phyloP scores from a whole-genome alignment of 345 rosid genomes.

The Laguncularia racemosa region DNA sequence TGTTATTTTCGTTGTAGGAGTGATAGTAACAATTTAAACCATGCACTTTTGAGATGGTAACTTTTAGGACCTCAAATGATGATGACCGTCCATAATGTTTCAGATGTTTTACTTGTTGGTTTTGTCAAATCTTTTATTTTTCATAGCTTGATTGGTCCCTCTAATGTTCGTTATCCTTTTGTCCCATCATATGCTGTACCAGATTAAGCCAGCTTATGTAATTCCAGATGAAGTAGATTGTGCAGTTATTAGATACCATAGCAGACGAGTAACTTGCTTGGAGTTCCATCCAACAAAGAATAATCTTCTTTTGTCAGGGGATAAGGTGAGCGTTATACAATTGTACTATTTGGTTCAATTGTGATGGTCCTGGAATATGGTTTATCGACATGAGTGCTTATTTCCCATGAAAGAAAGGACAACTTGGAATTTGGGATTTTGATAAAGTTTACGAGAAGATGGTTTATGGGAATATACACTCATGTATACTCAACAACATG shows the following conservation, averaged over 20 bases:
- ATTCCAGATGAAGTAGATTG: constrained; percentile 84
- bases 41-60: too few species aligned
- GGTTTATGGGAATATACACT: constrained; percentile 77
- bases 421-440: constrained; percentile 96
- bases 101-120: neutral
- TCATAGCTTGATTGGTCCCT: too few species aligned
- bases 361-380: neutral
- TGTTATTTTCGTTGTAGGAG: too few species aligned
- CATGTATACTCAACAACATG: constrained; percentile 81
- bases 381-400: constrained; percentile 3
- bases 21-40: too few species aligned
- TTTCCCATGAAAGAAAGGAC: constrained; percentile 68
- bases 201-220: constrained; percentile 69
- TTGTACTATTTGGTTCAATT: neutral
- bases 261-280: constrained; percentile 87
- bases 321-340: constrained; percentile 46
- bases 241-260: constrained; percentile 88
- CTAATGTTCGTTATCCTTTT: constrained; percentile 4
- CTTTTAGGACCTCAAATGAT: too few species aligned
- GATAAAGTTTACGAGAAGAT: constrained; percentile 76
- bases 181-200: constrained; percentile 5
- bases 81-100: too few species aligned
- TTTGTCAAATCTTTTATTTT: neutral
- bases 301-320: constrained; percentile 86
- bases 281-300: constrained; percentile 92